Base-by-base conservation (phyloP, 1,284 basidiomycete genomes). In the Phellopilus nigrolimitatus region DNA sequence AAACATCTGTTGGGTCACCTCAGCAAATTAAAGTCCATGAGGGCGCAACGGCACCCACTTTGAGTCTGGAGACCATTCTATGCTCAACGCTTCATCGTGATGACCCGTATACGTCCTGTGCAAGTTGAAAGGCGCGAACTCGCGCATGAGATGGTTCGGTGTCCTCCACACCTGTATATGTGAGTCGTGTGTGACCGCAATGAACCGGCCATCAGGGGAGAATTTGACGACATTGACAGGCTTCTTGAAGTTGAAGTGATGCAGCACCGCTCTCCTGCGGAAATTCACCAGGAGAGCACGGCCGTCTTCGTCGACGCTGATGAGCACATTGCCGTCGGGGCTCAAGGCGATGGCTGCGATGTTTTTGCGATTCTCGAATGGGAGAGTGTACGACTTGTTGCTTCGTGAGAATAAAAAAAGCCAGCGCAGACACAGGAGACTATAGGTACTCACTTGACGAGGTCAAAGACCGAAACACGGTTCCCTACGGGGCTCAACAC, bases 21-120 rank as follows among this genome's bases (percentile, higher is more conserved):
- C 53, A 24, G 24, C 30, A 12, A 39, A 13, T 36, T 12, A 30
- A 21, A 30, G 10, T 10, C 25, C 10, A 7, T 39, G 10, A 34
- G 34, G 36, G 44, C 36, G 36, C n/a, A 46, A 34, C 10, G 22
- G 17, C 27, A 73, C 83, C 58, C 60, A 94, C 91, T 80, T 86
- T 12, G 92, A 95, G 65, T 95, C 93, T 28, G 84, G 80, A 21
- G 90, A 86, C 97, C 97, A 99, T 49, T 84, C 80, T 50, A 99
- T 88, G 62, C 87, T 90, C 34, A 90, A 66, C 1, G 97, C 89
- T 53, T 97, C 92, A 62, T 95, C 94, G 61, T 94, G 91, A 69
- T 99, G 97, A 0, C 95, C 95, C 0, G 94, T 97, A 64, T 98
- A 99, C 4, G 90, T 94, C 55, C 95, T 78, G 67, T 98, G 93